Conservation (phyloP, 495 filamentous ascomycete species). For the Neurospora pannonica region DNA sequence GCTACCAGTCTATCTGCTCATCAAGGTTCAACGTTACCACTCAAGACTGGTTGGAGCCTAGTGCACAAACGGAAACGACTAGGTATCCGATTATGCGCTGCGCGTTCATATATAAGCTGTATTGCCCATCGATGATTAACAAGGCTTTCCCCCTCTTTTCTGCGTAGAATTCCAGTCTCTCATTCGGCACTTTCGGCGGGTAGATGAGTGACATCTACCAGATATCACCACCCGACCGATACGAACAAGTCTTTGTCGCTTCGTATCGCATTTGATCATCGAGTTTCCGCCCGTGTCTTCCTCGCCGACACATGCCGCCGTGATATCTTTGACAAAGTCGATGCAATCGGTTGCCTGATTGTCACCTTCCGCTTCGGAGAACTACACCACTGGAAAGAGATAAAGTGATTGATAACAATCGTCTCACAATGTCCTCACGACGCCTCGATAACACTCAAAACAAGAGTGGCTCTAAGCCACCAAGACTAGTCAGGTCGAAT, state of each 20-base stretch:
- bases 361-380: background rate
- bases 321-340: background rate
- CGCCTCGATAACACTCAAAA: conserved; percentile 27
- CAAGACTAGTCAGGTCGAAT: conserved; percentile 29
- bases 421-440: conserved; percentile 33
- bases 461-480: conserved; percentile 38
- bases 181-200: background rate
- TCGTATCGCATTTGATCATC: background rate
- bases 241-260: background rate
- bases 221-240: background rate
- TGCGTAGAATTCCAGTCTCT: background rate
- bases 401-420: background rate
- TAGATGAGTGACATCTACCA: background rate
- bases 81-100: background rate
- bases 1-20: background rate
- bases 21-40: background rate
- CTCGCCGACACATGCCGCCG: background rate
- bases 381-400: background rate
- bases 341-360: background rate
- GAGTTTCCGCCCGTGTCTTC: background rate
- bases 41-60: background rate
- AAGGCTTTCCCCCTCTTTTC: background rate
- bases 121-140: background rate
- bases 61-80: background rate
- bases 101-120: background rate